Conservation (phyloP, 176 grass and related monocot genomes). For the bread wheat (Triticum aestivum) region IWGSC_CS_RefSeq_v2.1 NC_057798.1:725646615-725647114, state of each 20-base stretch:
- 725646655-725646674: no score
- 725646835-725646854: constrained; percentile 31
- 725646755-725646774: not conserved
- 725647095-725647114: constrained; percentile 20
- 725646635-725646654: no score
- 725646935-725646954: not conserved
- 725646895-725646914: no score
- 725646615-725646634: no score
- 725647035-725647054: not conserved
- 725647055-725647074: constrained; percentile 20
- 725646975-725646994: not conserved
- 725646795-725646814: constrained; percentile 8
- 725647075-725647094: constrained; percentile 15
- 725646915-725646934: no score
- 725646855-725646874: not conserved
- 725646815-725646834: constrained; percentile 6
- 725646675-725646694: no score
- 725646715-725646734: not conserved
- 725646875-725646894: no score
- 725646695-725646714: not conserved
- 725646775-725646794: constrained; percentile 18
- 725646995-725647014: not conserved
- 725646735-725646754: constrained; percentile 7
- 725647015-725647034: not conserved
- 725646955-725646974: not conserved